Percentiles rank a stretch among this genome's conserved stretches.
Conservation (phyloP, 1,284 basidiomycete genomes). For the Ustilago tritici region DNA sequence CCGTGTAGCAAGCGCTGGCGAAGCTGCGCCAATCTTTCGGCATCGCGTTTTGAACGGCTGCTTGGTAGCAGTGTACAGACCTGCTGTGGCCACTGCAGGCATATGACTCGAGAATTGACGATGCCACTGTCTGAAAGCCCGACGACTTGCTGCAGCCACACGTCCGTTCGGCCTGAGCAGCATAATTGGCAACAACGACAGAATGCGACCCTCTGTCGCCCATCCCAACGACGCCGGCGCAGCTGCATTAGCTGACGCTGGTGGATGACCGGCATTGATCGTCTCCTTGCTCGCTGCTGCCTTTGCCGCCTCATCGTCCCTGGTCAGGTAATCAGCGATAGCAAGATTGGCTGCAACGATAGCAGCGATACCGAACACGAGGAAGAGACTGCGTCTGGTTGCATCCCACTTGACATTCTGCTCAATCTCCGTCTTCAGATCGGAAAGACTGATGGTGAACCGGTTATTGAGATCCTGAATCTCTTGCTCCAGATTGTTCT, state of each 20-base stretch:
- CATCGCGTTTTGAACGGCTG: background rate
- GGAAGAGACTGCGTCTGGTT: slow-evolving; percentile 63
- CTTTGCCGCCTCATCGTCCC: slow-evolving; percentile 54
- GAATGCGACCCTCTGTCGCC: slow-evolving; percentile 50
- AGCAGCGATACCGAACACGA: slow-evolving; percentile 68
- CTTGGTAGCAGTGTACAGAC: slow-evolving; percentile 28
- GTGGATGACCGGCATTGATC: slow-evolving; percentile 38
- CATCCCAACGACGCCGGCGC: slow-evolving; percentile 45
- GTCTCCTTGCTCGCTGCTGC: slow-evolving; percentile 37
- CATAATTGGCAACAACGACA: slow-evolving; percentile 40
- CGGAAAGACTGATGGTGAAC: slow-evolving; percentile 68
- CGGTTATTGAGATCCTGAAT: slow-evolving; percentile 79
- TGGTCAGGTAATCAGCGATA: slow-evolving; percentile 64
- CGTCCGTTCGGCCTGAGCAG: slow-evolving; percentile 28
- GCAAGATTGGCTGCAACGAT: slow-evolving; percentile 66
- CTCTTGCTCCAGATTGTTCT: slow-evolving; percentile 86
- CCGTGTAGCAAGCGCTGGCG: background rate
- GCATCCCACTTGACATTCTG: slow-evolving; percentile 69
- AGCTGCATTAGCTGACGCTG: slow-evolving; percentile 33
- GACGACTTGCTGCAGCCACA: slow-evolving; percentile 14
- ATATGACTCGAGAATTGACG: slow-evolving; percentile 17
- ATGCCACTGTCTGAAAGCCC: slow-evolving; percentile 19
- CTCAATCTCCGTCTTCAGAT: slow-evolving; percentile 69
- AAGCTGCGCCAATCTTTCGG: background rate
- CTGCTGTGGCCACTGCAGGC: slow-evolving; percentile 33